Evolutionary conservation across 2,329 filamentous ascomycete species (phyloP).

Genomic region (Penicillium sp.): DNA sequence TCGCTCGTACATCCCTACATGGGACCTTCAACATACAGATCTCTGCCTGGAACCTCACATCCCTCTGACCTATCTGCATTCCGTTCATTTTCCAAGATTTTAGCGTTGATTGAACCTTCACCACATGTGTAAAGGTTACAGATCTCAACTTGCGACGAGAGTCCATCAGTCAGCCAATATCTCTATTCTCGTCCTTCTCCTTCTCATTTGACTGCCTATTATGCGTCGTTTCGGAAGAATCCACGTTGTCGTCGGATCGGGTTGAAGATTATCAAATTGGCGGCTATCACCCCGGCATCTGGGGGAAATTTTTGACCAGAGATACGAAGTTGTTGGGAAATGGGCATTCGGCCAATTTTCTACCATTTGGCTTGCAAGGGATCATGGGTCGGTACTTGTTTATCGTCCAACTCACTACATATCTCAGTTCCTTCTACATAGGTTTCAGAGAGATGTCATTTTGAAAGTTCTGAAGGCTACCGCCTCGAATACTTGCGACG

Average conservation of each 20-base stretch:
- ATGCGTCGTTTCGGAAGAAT: too few species aligned
- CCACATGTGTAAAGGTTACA: too few species aligned
- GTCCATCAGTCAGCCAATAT: too few species aligned
- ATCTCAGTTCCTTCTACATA: constrained; percentile 9
- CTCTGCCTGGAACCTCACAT: too few species aligned
- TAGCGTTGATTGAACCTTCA: too few species aligned
- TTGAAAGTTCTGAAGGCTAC: constrained; percentile 29
- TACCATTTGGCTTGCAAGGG: constrained; percentile 29
- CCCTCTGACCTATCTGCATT: too few species aligned
- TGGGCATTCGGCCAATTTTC: constrained; percentile 16
- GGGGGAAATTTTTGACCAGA: constrained; percentile 18
- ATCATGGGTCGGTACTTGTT: constrained; percentile 8
- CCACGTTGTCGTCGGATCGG: constrained; percentile 9
- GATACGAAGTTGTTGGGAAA: constrained; percentile 4
- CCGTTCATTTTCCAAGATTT: too few species aligned
- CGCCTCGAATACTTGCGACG: constrained; percentile 18
- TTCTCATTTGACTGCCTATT: too few species aligned
- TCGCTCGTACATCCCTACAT: too few species aligned
- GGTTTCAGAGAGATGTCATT: constrained; percentile 19
- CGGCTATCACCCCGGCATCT: constrained; percentile 28
- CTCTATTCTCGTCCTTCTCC: too few species aligned
- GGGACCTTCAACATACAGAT: too few species aligned
- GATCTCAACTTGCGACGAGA: too few species aligned
- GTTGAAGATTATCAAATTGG: constrained; percentile 28
- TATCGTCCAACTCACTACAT: not conserved